These are phyloP conservation scores for Scheffersomyces titani DNA, from an alignment of 1,139 yeast genomes.

Conservation along the genomic window DNA sequence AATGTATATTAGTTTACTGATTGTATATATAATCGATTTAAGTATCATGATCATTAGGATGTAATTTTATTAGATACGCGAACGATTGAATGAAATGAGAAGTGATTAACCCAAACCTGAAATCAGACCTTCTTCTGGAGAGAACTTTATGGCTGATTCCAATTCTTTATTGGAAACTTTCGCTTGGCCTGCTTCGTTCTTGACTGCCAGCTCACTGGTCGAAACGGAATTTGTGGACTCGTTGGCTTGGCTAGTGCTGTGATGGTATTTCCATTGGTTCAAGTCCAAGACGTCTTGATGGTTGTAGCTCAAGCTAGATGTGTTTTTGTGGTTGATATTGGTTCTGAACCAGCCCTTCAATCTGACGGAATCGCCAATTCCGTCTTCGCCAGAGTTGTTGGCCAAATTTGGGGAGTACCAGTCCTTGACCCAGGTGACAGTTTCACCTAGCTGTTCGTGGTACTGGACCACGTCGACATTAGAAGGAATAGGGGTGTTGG, in stretches of 20 bases:
- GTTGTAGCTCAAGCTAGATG: slow-evolving; percentile 12
- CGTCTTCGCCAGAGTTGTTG: slow-evolving; percentile 15
- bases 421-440: slow-evolving; percentile 44
- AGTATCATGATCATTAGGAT: slow-evolving; percentile 2
- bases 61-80: slow-evolving; percentile 3
- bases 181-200: slow-evolving; percentile 4
- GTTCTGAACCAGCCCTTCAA: slow-evolving; percentile 47
- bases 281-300: slow-evolving; percentile 33
- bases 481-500: slow-evolving; percentile 18
- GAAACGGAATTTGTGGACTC: neutral
- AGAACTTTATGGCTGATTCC: slow-evolving; percentile 19
- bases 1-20: neutral
- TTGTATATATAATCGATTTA: neutral
- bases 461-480: slow-evolving; percentile 4
- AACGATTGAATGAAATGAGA: neutral
- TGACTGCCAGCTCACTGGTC: neutral
- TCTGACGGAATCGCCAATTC: slow-evolving; percentile 15
- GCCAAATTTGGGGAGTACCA: slow-evolving; percentile 37
- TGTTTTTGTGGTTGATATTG: slow-evolving; percentile 18
- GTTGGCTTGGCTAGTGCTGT: slow-evolving; percentile 2
- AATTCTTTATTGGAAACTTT: slow-evolving; percentile 14
- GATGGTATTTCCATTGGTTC: slow-evolving; percentile 28
- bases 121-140: slow-evolving; percentile 23
- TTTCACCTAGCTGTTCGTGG: slow-evolving; percentile 27
- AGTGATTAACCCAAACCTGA: slow-evolving; percentile 7